Evolutionary conservation across 2,329 filamentous ascomycete genomes (phyloP).

Genomic region (Fusarium metavorans): DNA sequence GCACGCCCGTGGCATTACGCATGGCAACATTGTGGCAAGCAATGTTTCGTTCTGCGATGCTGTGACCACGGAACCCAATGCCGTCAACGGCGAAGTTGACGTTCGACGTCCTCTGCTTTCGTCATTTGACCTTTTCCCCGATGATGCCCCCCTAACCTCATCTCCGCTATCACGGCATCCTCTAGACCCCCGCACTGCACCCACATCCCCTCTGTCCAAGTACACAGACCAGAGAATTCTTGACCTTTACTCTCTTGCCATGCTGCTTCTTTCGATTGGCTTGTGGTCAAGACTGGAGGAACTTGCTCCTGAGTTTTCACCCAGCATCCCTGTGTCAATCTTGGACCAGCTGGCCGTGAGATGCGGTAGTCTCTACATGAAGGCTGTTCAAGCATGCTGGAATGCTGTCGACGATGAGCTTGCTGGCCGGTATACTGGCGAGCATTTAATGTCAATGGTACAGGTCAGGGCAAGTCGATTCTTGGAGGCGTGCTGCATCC

Average conservation of each 20-base stretch:
- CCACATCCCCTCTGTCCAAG: conserved; percentile 60
- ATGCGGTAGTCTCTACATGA: conserved; percentile 81
- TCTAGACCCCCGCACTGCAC: conserved; percentile 66
- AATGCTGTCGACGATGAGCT: conserved; percentile 75
- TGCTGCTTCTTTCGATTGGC: conserved; percentile 80
- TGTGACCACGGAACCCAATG: conserved; percentile 55
- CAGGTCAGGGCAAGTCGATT: conserved; percentile 69
- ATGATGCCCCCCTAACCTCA: conserved; percentile 36
- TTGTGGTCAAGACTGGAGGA: conserved; percentile 77
- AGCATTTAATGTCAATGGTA: conserved; percentile 64
- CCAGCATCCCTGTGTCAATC: conserved; percentile 70
- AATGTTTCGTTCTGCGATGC: conserved; percentile 75
- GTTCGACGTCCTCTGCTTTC: conserved; percentile 77
- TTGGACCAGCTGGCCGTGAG: conserved; percentile 73
- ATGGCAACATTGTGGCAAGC: conserved; percentile 76
- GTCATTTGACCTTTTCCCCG: conserved; percentile 78
- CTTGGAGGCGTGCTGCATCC: conserved; percentile 69
- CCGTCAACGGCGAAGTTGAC: conserved; percentile 64
- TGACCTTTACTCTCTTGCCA: conserved; percentile 80
- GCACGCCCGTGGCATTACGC: conserved; percentile 75
- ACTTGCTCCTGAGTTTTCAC: conserved; percentile 56
- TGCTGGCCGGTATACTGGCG: conserved; percentile 58
- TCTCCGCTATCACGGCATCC: conserved; percentile 68
- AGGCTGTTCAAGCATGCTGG: conserved; percentile 79
- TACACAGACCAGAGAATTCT: conserved; percentile 68